These are phyloP conservation scores for Simplicillium aogashimaense DNA, from an alignment of 2,329 filamentous ascomycete species.

Conservation along the genomic window DNA sequence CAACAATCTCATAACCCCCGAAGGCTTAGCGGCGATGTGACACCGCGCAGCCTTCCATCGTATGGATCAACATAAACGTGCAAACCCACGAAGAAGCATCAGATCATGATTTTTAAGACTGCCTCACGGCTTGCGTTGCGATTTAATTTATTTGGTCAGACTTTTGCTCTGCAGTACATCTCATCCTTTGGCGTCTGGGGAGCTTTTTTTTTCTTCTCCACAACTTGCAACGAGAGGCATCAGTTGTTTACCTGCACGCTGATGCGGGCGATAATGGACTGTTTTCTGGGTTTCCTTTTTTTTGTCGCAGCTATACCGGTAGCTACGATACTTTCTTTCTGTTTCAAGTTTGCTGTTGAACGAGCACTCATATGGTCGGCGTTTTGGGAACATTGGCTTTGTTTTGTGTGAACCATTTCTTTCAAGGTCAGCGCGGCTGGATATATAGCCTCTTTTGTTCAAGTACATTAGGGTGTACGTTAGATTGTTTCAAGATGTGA, in stretches of 20 bases:
- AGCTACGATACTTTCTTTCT: not conserved
- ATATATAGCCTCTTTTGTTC: not conserved
- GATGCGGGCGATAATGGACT: too few relatives aligned
- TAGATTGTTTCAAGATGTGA: too few relatives aligned
- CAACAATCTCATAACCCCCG: constrained; percentile 30
- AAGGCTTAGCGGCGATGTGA: constrained; percentile 45
- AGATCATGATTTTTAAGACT: too few relatives aligned
- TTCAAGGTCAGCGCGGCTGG: not conserved
- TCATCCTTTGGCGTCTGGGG: too few relatives aligned
- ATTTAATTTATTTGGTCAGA: too few relatives aligned
- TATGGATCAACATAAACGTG: constrained; percentile 4
- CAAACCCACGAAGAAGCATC: too few relatives aligned
- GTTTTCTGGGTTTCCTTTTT: not conserved
- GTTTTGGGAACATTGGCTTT: not conserved
- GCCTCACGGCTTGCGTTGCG: too few relatives aligned
- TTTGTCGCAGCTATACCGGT: not conserved
- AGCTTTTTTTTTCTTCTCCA: too few relatives aligned
- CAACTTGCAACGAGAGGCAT: too few relatives aligned
- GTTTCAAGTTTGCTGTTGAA: not conserved
- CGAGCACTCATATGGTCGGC: constrained; percentile 1
- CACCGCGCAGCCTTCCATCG: constrained; percentile 42
- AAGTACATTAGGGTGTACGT: not conserved
- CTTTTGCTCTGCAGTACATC: too few relatives aligned
- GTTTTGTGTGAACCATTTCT: not conserved
- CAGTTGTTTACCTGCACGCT: too few relatives aligned